Base-by-base conservation (phyloP, 352 stramenopile genomes). In the Globisporangium echinulatum region DNA sequence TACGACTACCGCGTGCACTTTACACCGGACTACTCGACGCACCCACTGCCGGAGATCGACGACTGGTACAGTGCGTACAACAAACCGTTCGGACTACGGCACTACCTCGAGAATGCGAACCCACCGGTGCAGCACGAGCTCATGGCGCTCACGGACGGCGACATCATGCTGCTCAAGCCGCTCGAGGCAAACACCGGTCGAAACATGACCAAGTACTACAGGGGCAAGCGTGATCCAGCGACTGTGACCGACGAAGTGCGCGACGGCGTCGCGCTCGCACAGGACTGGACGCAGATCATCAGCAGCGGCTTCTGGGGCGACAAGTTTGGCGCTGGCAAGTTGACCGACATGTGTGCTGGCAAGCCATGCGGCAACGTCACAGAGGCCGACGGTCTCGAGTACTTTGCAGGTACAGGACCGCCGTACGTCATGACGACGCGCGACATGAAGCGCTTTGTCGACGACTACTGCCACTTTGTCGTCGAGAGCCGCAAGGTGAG, bases 341-440 rank as follows among this genome's bases (percentile, higher is more conserved):
- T 49, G 11, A 54, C 62, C 8, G 39, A 52, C 7, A 61, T 85
- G 7, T 85, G 76, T 40, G 55, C 49, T 7, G 66, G 63, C 8
- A 69, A 69, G 25, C 62, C 66, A 33, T 79, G 75, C 38, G 48
- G 66, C 47, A 60, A 68, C n/a, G 66, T 81, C 52, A 67, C 56
- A 5, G 48, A 63, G 11, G 67, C 68, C 4, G 73, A 82, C 9
- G 73, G 63, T 1, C 62, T 58, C 7, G 73, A 82, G 54, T 81
- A 70, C 56, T 85, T 75, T 43, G 67, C 66, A 5, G 77, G 73
- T 37, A 75, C 69, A 2, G 78, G 74, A 0, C 75, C 75, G n/a
- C 75, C 75, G 48, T 85, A 86, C 65, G 81, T 88, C 55, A 65
- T 88, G 64, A 84, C 78, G 8, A 68, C 62, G 40, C 56, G 68